Evolutionary conservation across 768 basidiomycete genomes (phyloP), one percentile per base, ranked within the genome.

Genomic region (Amanita pseudoporphyria): DNA sequence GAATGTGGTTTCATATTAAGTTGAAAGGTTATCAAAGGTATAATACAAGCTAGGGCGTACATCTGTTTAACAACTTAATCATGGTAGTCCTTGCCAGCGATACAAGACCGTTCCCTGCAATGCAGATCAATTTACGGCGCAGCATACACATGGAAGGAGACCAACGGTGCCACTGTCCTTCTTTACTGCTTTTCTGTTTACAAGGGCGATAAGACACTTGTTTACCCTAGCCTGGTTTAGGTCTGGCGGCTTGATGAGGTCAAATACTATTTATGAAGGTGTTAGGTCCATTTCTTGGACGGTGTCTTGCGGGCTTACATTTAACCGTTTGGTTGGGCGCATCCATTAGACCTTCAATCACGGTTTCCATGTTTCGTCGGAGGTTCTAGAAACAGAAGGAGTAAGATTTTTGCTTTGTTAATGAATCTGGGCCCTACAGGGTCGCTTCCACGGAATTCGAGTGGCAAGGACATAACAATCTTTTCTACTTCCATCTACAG

Each of bases 371-470:
- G 49, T 85, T 79, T 36, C 81, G 73, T 22, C 89, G 80, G 35
- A 92, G 69, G 47, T 72, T 77, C 84, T 92, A 55, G 7, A 7
- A 7, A 7, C 26, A 7, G 7, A 42, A 31, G 33, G 18, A 7
- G 24, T 38, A 32, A 50, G 43, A 45, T 54, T 33, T 12, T 22
- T n/a, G 19, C 53, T 21, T 24, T 19, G 7, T 16, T 1, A 30
- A 9, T 6, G 3, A 19, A 33, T 31, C 38, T 16, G 32, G 18
- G n/a, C 22, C 85, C 49, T 60, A 89, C 90, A 2, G 87, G 84
- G 65, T 95, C 89, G 55, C 72, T 84, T 7, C 93, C 93, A 19
- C 93, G 77, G 62, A 92, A 97, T 64, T 95, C 93, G 10, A 97
- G 72, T 0, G 93, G 93, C 32, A 95, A 70, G 47, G 76, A 79